Conservation (phyloP, 2,329 filamentous ascomycete species). For the Scedosporium apiospermum region DNA sequence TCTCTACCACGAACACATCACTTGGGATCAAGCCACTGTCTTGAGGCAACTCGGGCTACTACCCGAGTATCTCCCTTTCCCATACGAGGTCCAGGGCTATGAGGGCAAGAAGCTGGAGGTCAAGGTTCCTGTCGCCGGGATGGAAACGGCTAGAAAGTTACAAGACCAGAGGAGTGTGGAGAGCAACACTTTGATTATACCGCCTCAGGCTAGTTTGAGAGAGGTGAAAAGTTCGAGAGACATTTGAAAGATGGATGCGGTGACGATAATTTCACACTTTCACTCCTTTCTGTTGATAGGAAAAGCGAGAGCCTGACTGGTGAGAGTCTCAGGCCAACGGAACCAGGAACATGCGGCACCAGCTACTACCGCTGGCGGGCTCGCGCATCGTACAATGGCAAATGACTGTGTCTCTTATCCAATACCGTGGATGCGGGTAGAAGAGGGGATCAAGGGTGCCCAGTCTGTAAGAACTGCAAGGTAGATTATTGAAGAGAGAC, state of each 20-base stretch:
- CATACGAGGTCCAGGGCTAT: slow-evolving; percentile 26
- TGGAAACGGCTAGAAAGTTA: slow-evolving; percentile 20
- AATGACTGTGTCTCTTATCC: too few species aligned
- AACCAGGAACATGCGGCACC: too few species aligned
- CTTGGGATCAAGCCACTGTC: slow-evolving; percentile 58
- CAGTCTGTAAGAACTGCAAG: too few species aligned
- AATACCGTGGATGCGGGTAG: too few species aligned
- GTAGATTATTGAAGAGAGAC: too few species aligned
- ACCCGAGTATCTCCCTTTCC: slow-evolving; percentile 51
- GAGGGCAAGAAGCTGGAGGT: slow-evolving; percentile 17
- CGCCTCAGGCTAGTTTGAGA: not conserved
- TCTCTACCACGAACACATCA: slow-evolving; percentile 57
- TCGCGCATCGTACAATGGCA: too few species aligned
- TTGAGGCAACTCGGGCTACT: slow-evolving; percentile 50
- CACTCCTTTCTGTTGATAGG: too few species aligned
- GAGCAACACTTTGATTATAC: slow-evolving; percentile 7
- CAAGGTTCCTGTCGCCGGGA: slow-evolving; percentile 20
- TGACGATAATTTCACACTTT: too few species aligned
- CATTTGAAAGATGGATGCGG: not conserved
- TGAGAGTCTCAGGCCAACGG: too few species aligned
- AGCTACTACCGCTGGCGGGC: too few species aligned
- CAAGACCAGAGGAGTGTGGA: slow-evolving; percentile 8
- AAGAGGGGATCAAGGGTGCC: too few species aligned
- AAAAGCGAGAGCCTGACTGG: too few species aligned
- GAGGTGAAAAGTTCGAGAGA: not conserved